Conservation (phyloP, 805 yeast genomes). For the Lipomyces sp. region DNA sequence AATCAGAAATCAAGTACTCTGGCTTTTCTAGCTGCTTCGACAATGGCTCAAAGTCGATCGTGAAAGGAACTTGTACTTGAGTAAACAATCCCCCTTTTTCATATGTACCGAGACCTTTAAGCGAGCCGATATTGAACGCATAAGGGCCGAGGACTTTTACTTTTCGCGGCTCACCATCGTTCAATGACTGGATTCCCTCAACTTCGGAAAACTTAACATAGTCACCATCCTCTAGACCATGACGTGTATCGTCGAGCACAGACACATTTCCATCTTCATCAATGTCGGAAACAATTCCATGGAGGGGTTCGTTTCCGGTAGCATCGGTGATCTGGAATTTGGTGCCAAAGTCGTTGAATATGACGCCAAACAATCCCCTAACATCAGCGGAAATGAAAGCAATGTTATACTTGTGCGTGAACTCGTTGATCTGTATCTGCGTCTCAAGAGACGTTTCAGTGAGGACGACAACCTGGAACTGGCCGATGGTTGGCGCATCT, state of each 20-base stretch:
- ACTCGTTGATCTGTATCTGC: constrained; percentile 73
- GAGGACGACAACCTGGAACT: constrained; percentile 81
- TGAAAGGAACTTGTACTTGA: constrained; percentile 84
- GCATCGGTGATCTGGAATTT: constrained; percentile 79
- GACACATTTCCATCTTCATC: constrained; percentile 91
- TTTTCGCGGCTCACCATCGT: constrained; percentile 73
- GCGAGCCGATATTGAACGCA: constrained; percentile 73
- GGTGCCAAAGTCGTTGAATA: constrained; percentile 89
- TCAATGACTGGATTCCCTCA: constrained; percentile 73
- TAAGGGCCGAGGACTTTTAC: constrained; percentile 92
- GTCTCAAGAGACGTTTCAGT: constrained; percentile 74
- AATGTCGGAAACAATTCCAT: constrained; percentile 88
- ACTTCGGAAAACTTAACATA: constrained; percentile 86
- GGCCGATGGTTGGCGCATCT: constrained; percentile 56
- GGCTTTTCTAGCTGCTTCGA: constrained; percentile 72
- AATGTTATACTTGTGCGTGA: constrained; percentile 73
- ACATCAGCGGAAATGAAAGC: constrained; percentile 82
- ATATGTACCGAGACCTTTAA: constrained; percentile 65
- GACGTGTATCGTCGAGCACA: constrained; percentile 88
- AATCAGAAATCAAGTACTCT: constrained; percentile 80
- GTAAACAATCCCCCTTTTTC: constrained; percentile 86
- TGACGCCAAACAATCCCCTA: constrained; percentile 84
- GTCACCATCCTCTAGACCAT: constrained; percentile 91
- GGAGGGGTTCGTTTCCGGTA: constrained; percentile 89
- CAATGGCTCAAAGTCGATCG: constrained; percentile 65